Evolutionary conservation across 1,284 basidiomycete species (phyloP).

Genomic region (Thelephora terrestris): DNA sequence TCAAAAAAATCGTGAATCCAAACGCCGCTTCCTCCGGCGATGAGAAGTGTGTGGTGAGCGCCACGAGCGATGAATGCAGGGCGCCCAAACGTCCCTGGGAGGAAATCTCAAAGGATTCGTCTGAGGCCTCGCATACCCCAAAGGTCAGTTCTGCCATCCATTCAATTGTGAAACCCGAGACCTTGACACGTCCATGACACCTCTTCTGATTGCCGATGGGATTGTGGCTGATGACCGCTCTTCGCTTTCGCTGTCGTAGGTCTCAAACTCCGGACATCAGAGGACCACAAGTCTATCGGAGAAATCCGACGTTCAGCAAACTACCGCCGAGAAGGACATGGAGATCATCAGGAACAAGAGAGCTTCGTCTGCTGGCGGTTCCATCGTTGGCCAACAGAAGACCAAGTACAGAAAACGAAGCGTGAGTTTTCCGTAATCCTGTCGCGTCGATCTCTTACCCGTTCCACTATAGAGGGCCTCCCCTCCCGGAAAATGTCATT

Average conservation of each 20-base stretch:
- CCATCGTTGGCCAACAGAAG: constrained; percentile 38
- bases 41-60: constrained; percentile 11
- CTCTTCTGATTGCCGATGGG: neutral
- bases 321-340: constrained; percentile 71
- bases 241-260: too few species aligned
- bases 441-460: constrained; percentile 20
- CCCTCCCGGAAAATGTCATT: constrained; percentile 75
- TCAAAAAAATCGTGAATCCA: constrained; percentile 30
- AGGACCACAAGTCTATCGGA: neutral
- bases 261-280: neutral
- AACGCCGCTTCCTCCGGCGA: constrained; percentile 23
- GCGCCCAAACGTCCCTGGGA: constrained; percentile 72
- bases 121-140: constrained; percentile 11
- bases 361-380: constrained; percentile 40
- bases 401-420: constrained; percentile 74
- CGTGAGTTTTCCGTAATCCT: constrained; percentile 35
- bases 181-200: constrained; percentile 5
- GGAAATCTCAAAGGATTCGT: constrained; percentile 41
- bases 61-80: constrained; percentile 29
- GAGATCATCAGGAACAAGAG: constrained; percentile 69
- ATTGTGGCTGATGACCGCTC: neutral
- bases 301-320: constrained; percentile 19
- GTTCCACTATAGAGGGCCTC: constrained; percentile 50
- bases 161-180: neutral
- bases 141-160: constrained; percentile 18